Evolutionary conservation across 2,329 filamentous ascomycete genomes (phyloP).

Genomic region (Neophaeococcomyces mojaviensis): DNA sequence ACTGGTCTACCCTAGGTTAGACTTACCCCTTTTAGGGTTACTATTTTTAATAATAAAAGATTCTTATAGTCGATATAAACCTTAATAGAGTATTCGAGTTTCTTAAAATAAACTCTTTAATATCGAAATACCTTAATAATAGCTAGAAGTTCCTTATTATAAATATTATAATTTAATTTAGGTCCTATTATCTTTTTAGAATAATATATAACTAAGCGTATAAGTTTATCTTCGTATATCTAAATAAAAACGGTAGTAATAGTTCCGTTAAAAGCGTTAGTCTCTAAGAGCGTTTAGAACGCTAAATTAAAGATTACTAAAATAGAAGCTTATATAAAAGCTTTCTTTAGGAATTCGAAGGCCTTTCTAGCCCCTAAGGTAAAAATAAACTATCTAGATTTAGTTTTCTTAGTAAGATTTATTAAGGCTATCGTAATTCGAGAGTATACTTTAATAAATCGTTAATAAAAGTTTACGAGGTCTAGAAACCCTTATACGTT

Average conservation of each 20-base stretch:
- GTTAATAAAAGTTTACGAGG: constrained; percentile 20
- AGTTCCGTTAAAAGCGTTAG: constrained; percentile 10
- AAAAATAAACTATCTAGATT: constrained; percentile 5
- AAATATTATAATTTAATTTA: constrained; percentile 19
- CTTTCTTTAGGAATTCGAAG: constrained; percentile 9
- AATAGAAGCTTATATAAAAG: constrained; percentile 8
- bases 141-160: constrained; percentile 17
- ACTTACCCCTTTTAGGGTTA: too few species aligned
- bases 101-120: constrained; percentile 14
- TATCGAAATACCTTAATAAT: constrained; percentile 15
- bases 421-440: constrained; percentile 4
- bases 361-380: background rate
- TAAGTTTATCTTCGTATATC: too few species aligned
- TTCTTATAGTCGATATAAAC: constrained; percentile 15
- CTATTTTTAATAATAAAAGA: too few species aligned
- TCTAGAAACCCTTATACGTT: constrained; percentile 19
- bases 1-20: too few species aligned
- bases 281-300: constrained; percentile 10
- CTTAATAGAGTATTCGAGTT: constrained; percentile 8
- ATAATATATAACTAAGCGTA: constrained; percentile 12
- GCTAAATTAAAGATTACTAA: constrained; percentile 10
- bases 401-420: constrained; percentile 8
- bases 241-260: too few species aligned
- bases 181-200: constrained; percentile 12
- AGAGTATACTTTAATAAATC: constrained; percentile 19